Evolutionary conservation across 1,139 yeast genomes (phyloP).

Genomic region (Candida sanyaensis): DNA sequence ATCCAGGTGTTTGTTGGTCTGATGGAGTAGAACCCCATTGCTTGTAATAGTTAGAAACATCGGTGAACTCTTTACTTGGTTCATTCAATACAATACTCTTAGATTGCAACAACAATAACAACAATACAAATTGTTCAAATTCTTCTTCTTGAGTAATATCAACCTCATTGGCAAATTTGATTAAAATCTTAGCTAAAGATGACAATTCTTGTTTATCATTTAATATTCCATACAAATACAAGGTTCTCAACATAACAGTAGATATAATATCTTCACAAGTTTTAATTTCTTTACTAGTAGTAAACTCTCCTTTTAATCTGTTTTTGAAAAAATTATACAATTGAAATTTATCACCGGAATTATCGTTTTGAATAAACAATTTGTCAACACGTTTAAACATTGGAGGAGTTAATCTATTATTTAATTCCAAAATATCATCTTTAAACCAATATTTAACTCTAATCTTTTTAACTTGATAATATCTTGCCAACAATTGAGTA

Average conservation of each 20-base stretch:
- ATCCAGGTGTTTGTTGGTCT: conserved; percentile 16
- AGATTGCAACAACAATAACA: conserved; percentile 45
- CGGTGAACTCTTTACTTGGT: conserved; percentile 30
- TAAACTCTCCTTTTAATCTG: conserved; percentile 21
- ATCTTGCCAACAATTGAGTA: conserved; percentile 77
- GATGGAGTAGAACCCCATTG: conserved; percentile 9
- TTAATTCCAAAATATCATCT: conserved; percentile 46
- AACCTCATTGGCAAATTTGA: conserved; percentile 25
- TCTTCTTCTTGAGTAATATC: conserved; percentile 13
- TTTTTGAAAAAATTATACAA: conserved; percentile 33
- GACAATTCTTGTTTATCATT: conserved; percentile 47
- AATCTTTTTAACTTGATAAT: conserved; percentile 77
- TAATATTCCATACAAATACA: conserved; percentile 59
- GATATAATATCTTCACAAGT: conserved; percentile 56
- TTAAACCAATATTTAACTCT: conserved; percentile 62
- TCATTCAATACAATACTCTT: conserved; percentile 32
- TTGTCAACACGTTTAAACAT: conserved; percentile 30
- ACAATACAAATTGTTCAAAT: conserved; percentile 40
- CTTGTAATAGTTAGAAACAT: conserved; percentile 39
- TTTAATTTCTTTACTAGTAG: conserved; percentile 26
- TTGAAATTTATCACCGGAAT: conserved; percentile 29
- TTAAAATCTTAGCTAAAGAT: conserved; percentile 58
- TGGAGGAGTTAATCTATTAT: conserved; percentile 54
- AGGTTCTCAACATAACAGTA: conserved; percentile 59
- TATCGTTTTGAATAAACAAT: conserved; percentile 31